Percentiles rank a stretch among this genome's conserved stretches.
Evolutionary conservation across 164 flowering plant genomes (phyloP).

Genomic region (Aristolochia fimbriata): DNA sequence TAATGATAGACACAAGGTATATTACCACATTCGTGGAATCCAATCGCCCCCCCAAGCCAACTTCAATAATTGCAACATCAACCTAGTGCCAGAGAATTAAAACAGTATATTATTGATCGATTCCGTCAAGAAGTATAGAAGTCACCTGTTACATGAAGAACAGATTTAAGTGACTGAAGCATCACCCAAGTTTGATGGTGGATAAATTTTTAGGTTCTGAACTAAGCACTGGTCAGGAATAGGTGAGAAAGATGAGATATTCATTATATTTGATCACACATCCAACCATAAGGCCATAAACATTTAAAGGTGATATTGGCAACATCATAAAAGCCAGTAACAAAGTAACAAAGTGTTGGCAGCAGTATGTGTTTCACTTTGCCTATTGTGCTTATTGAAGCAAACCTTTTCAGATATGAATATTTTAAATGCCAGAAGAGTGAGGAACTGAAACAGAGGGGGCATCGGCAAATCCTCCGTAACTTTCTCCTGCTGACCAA

Average conservation of each 20-base stretch:
- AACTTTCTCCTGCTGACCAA: slow-evolving; percentile 44
- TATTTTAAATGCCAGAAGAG: slow-evolving; percentile 72
- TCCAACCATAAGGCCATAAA: no score
- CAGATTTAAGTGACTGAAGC: no score
- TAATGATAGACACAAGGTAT: no score
- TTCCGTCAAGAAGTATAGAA: no score
- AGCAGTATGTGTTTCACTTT: no score
- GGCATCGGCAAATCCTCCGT: slow-evolving; percentile 84
- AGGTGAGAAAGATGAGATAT: no score
- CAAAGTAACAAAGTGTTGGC: background rate
- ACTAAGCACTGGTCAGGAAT: no score
- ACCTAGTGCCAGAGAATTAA: slow-evolving; percentile 33
- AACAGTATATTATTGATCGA: no score
- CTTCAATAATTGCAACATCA: slow-evolving; percentile 89
- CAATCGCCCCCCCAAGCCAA: slow-evolving; percentile 71
- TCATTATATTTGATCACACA: no score
- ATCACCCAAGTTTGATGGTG: no score
- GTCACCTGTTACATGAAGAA: no score
- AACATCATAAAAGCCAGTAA: background rate
- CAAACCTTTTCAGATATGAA: slow-evolving; percentile 62
- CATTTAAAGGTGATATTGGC: background rate
- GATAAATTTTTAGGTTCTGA: no score
- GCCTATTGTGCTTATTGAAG: background rate
- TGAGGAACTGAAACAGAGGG: slow-evolving; percentile 77
- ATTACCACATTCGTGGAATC: slow-evolving; percentile 95